Percentiles rank a stretch among this genome's conserved stretches.
Conservation (phyloP, 2,329 filamentous ascomycete species). For the Didymellaceae sp. region DNA sequence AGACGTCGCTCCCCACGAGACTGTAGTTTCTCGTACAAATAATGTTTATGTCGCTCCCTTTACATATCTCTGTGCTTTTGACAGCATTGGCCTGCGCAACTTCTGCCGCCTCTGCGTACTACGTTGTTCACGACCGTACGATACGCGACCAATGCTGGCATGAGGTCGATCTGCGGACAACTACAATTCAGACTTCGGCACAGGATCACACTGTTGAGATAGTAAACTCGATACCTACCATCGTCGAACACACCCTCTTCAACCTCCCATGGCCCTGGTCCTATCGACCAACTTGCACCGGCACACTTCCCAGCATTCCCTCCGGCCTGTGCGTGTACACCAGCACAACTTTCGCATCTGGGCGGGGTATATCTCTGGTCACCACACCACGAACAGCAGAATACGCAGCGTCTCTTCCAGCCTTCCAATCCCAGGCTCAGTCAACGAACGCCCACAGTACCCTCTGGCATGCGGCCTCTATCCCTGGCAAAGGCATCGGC, state of each 20-base stretch:
- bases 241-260: slow-evolving; percentile 2
- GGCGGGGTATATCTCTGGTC: slow-evolving; percentile 44
- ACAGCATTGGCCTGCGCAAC: too few species aligned
- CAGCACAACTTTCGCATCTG: slow-evolving; percentile 30
- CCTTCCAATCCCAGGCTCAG: too few species aligned
- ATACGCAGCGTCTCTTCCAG: slow-evolving; percentile 29
- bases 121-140: too few species aligned
- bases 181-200: slow-evolving; percentile 14
- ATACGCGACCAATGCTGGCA: slow-evolving; percentile 40
- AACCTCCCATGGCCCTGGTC: slow-evolving; percentile 32
- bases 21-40: too few species aligned
- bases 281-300: slow-evolving; percentile 36
- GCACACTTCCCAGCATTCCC: slow-evolving; percentile 17
- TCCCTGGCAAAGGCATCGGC: slow-evolving; percentile 42
- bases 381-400: slow-evolving; percentile 39
- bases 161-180: slow-evolving; percentile 14
- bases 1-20: too few species aligned
- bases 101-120: too few species aligned
- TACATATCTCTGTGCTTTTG: too few species aligned
- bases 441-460: slow-evolving; percentile 30
- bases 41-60: too few species aligned
- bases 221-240: not conserved
- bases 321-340: slow-evolving; percentile 42
- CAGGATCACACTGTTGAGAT: slow-evolving; percentile 2
- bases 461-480: slow-evolving; percentile 28